These are phyloP conservation scores for Senecio squalidus DNA, from an alignment of 140 eudicot species.

Conservation along the genomic window DNA sequence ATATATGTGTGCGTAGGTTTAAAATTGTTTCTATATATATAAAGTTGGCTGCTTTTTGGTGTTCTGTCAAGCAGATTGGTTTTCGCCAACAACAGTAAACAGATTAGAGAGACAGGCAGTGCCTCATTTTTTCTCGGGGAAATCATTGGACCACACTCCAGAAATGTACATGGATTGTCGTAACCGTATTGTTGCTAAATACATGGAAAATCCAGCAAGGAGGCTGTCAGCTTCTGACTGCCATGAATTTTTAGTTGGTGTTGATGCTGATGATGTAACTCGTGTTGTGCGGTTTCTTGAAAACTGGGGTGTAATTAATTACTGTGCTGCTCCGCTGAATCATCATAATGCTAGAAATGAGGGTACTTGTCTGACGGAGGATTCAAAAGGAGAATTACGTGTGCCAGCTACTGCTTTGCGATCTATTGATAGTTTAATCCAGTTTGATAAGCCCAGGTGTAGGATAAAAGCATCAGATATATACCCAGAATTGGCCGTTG, in stretches of 20 bases:
- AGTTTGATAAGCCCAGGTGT: slow-evolving; percentile 88
- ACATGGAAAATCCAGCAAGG: slow-evolving; percentile 79
- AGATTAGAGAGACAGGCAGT: slow-evolving; percentile 95
- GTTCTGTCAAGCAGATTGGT: slow-evolving; percentile 68
- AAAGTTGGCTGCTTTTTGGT: slow-evolving; percentile 11
- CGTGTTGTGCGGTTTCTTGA: slow-evolving; percentile 87
- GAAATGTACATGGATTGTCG: slow-evolving; percentile 85
- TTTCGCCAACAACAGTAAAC: slow-evolving; percentile 77
- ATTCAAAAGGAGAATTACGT: slow-evolving; percentile 67
- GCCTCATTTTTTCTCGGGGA: slow-evolving; percentile 94
- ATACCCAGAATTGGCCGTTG: slow-evolving; percentile 53
- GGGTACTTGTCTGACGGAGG: slow-evolving; percentile 54
- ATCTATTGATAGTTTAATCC: slow-evolving; percentile 84
- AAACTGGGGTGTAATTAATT: slow-evolving; percentile 95
- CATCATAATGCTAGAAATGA: slow-evolving; percentile 39
- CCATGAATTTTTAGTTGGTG: slow-evolving; percentile 42
- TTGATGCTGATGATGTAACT: slow-evolving; percentile 60
- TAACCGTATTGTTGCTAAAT: slow-evolving; percentile 71
- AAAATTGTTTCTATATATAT: not conserved
- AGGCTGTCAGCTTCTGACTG: slow-evolving; percentile 64
- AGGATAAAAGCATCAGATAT: slow-evolving; percentile 59
- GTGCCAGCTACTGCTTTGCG: slow-evolving; percentile 77
- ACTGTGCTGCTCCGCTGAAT: slow-evolving; percentile 61
- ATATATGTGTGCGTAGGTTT: no score
- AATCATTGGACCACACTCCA: slow-evolving; percentile 69